phyloP scores from a whole-genome alignment of 2,329 filamentous ascomycete species.

The Cercospora brassicicola region DNA sequence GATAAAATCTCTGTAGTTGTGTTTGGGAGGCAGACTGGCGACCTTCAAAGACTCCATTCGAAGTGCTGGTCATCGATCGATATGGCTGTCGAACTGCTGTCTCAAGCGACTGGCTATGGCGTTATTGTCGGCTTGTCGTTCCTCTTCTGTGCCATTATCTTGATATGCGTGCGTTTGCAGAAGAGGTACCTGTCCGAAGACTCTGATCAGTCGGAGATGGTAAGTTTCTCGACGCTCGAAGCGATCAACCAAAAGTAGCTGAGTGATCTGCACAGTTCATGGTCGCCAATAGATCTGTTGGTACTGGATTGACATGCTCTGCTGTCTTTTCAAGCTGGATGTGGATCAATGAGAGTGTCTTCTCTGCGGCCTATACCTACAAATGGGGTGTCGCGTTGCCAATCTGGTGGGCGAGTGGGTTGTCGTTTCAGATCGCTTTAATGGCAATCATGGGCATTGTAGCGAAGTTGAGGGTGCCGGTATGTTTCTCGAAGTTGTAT shows the following conservation, averaged over 20 bases:
- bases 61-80: background rate
- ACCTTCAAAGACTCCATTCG: background rate
- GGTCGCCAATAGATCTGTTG: conserved; percentile 37
- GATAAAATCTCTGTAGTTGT: background rate
- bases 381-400: no score
- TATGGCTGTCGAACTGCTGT: background rate
- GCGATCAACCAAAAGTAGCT: no score
- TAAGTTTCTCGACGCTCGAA: no score
- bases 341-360: conserved; percentile 49
- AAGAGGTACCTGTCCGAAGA: background rate
- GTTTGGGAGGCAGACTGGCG: background rate
- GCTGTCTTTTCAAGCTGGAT: conserved; percentile 40
- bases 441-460: no score
- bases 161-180: background rate
- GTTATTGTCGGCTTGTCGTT: background rate
- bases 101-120: background rate
- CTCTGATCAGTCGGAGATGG: no score
- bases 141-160: background rate
- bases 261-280: conserved; percentile 16
- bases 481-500: no score
- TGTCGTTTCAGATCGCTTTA: no score
- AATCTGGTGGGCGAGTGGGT: no score
- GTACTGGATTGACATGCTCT: conserved; percentile 35
- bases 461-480: no score
- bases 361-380: conserved; percentile 38